Conservation (phyloP, 345 rosid species). For the Eucalyptus lansdowneana region DNA sequence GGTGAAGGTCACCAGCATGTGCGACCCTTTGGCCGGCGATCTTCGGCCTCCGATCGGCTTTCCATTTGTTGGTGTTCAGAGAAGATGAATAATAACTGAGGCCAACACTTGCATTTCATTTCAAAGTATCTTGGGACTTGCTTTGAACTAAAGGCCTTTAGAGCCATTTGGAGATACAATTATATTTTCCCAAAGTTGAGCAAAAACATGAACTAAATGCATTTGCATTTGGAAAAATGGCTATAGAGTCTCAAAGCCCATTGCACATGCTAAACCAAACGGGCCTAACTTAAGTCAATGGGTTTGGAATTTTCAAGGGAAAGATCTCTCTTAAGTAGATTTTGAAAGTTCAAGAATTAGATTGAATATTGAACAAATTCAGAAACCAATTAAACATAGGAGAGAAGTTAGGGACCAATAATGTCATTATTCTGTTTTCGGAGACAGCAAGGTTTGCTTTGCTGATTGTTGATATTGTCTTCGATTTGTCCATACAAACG, state of each 20-base stretch:
- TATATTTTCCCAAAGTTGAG: no score
- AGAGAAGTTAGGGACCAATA: neutral
- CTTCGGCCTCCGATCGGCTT: accelerated
- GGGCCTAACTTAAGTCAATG: neutral
- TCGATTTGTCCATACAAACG: neutral
- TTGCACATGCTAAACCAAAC: no score
- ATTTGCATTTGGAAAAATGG: no score
- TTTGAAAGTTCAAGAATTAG: neutral
- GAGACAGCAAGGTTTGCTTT: neutral
- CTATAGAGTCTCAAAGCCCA: no score
- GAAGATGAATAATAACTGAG: no score
- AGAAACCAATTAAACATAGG: neutral
- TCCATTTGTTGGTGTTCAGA: accelerated
- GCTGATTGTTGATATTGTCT: neutral
- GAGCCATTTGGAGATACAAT: no score
- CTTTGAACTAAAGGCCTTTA: no score
- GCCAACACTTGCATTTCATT: no score
- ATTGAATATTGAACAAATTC: neutral
- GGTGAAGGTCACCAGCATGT: accelerated
- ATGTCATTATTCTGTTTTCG: neutral
- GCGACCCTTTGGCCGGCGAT: accelerated
- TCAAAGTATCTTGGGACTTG: accelerated
- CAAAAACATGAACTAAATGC: accelerated
- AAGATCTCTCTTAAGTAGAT: neutral
- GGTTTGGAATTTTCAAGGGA: neutral